Conservation (phyloP, 2,329 filamentous ascomycete genomes). For the Mycosphaerella arachidis region DNA sequence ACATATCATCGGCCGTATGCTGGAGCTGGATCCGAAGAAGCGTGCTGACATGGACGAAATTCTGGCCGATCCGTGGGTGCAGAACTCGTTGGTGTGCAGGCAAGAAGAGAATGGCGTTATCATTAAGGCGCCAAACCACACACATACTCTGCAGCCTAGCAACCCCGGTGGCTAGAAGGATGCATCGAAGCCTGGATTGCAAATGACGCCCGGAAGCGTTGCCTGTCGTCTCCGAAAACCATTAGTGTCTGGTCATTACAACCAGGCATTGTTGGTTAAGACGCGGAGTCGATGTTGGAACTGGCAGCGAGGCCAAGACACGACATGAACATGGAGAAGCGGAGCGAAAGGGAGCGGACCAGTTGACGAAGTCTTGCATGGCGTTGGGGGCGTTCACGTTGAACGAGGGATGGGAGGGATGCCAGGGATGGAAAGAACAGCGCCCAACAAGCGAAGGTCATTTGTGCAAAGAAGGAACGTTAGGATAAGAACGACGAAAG, state of each 20-base stretch:
- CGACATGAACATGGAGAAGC: neutral
- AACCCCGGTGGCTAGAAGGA: conserved; percentile 23
- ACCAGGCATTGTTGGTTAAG: too few relatives aligned
- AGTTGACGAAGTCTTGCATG: neutral
- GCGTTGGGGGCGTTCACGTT: neutral
- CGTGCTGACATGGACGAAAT: conserved; percentile 78
- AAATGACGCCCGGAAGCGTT: neutral
- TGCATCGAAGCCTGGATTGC: neutral
- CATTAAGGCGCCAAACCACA: conserved; percentile 69
- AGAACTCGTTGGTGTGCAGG: conserved; percentile 74
- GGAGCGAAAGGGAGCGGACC: neutral
- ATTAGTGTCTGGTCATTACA: too few relatives aligned
- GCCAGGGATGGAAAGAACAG: neutral
- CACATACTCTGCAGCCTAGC: conserved; percentile 61
- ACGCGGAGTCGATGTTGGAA: too few relatives aligned
- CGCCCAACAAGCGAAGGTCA: neutral
- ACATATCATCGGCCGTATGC: conserved; percentile 86
- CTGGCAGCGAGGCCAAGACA: neutral
- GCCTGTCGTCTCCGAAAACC: too few relatives aligned
- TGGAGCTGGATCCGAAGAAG: conserved; percentile 78
- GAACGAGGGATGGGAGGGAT: neutral
- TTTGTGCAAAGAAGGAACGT: neutral
- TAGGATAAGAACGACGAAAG: neutral
- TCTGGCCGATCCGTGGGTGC: conserved; percentile 84
- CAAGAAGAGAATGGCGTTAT: conserved; percentile 71